Conservation (phyloP, 129 eudicot genomes). For the Erigeron canadensis region DNA sequence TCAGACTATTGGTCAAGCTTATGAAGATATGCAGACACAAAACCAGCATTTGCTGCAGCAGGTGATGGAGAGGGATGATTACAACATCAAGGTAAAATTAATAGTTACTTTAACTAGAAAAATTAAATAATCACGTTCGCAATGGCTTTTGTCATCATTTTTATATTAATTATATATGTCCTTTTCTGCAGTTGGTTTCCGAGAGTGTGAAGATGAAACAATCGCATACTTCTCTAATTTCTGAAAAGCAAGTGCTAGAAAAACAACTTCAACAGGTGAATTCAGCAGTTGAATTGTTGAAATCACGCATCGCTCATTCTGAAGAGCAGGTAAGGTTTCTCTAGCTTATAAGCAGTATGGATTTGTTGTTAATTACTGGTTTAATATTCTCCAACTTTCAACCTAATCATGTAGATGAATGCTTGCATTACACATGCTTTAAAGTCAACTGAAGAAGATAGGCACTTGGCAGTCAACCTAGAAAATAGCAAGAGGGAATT, state of each 20-base stretch:
- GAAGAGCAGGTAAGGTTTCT: conserved; percentile 69
- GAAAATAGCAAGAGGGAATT: conserved; percentile 83
- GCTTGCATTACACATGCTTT: conserved; percentile 57
- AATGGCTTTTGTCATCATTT: not conserved
- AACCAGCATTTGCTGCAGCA: conserved; percentile 86
- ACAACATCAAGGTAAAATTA: conserved; percentile 76
- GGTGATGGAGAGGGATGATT: conserved; percentile 92
- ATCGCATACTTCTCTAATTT: conserved; percentile 52
- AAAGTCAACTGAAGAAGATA: conserved; percentile 73
- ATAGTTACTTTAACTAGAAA: not conserved
- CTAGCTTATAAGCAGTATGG: conserved; percentile 7
- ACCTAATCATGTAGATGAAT: conserved; percentile 65
- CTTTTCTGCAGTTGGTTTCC: conserved; percentile 73
- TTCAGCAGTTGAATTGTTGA: conserved; percentile 56
- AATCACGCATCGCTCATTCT: conserved; percentile 53
- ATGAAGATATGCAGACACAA: conserved; percentile 99
- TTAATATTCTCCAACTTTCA: not conserved
- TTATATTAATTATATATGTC: not conserved
- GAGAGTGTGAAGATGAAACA: conserved; percentile 98
- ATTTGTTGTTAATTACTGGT: not conserved
- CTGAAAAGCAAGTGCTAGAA: conserved; percentile 62
- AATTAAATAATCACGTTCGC: not conserved
- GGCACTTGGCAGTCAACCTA: conserved; percentile 57
- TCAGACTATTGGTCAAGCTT: conserved; percentile 99
- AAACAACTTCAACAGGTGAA: conserved; percentile 70